Evolutionary conservation across 1,139 yeast species (phyloP), one percentile per base, ranked within the genome.

Genomic region (Ogataea hybrid): DNA sequence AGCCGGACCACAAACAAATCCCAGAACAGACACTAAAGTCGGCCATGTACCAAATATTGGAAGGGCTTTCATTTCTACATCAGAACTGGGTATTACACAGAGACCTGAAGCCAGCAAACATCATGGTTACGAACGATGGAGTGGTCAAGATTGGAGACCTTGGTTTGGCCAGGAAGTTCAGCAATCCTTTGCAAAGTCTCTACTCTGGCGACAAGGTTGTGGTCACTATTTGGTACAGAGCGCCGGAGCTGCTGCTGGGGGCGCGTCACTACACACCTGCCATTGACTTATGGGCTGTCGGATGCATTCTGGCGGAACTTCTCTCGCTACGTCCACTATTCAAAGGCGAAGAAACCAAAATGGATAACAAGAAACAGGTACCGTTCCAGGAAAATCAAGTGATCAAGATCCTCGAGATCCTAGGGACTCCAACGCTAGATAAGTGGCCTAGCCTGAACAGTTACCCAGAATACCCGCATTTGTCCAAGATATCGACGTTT

Each of bases 141-240:
- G 80, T 81, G 17, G 95, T 92, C 15, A 94, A 92, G 61, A 89
- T 94, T 50, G 99, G 97, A 23, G 98, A 92, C 66, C 73, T 92
- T 54, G 99, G 99, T 1, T 71, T 92, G 32, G 98, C 98, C 0
- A 73, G 98, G 47, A 80, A 87, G 53, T 92, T 90, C 65, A 84
- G 84, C 51, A 87, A 88, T 54, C 95, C 96, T 10, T 63, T 92
- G 30, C 97, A 92, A 59, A 82, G 95, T 33, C 70, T 94, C 21
- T 92, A 86, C 58, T 78, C 94, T 9, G 97, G 97, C 25, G 98
- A 92, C 64, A 92, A 92, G 64, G 97, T 94, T 15, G 98, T 92
- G 41, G 98, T 92, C 8, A 92, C 98, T 0, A 92, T 92, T 47
- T 92, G 98, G 98, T 92, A 92, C 62, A 73, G 98, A 51, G 97